Base-by-base conservation (phyloP, 306 rosid genomes). In the Sechiopsis laciniata region DNA sequence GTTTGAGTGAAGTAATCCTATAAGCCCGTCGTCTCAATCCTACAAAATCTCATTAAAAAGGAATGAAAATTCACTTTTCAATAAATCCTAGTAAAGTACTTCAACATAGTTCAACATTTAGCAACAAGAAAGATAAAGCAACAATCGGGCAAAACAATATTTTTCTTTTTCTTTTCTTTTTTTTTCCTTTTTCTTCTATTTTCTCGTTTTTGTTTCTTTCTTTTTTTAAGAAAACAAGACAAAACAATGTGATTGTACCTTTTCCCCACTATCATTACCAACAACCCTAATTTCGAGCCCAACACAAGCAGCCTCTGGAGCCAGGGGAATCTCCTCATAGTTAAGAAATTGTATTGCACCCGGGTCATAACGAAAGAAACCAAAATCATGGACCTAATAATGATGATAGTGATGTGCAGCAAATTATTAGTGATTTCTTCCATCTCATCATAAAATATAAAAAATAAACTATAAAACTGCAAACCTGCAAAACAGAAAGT, bases 221-320 rank as follows among this genome's bases (percentile, higher is more conserved):
- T 56, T 19, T 2, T 26, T 26, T 20, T 20, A 57, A 26, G 35
- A 22, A 57, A 21, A 1, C 5, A 10, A 8, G 54, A 42, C 22
- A 77, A 40, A 35, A 12, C 45, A 21, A 74, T 61, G 77, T 57
- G 32, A 61, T 10, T 67, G 74, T 90, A 93, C 98, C 98, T 93
- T 93, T 82, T 93, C 98, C 24, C 97, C 98, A 78, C 98, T 93
- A 77, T 93, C 98, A 81, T 93, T 93, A 63, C 98, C 97, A 73
- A 93, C 97, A 78, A 93, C 98, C 80, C 98, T 87, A 75, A 93
- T 93, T 82, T 93, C 97, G 62, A 93, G 87, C 75, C 98, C 98
- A 82, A 93, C 96, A 73, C 82, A 86, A 66, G 98, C 97, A 81
- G 80, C 90, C 78, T 90, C 98, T 3, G 97, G 97, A 56, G 92